Conservation (phyloP, 495 filamentous ascomycete genomes). For the Penicillium soppii region DNA sequence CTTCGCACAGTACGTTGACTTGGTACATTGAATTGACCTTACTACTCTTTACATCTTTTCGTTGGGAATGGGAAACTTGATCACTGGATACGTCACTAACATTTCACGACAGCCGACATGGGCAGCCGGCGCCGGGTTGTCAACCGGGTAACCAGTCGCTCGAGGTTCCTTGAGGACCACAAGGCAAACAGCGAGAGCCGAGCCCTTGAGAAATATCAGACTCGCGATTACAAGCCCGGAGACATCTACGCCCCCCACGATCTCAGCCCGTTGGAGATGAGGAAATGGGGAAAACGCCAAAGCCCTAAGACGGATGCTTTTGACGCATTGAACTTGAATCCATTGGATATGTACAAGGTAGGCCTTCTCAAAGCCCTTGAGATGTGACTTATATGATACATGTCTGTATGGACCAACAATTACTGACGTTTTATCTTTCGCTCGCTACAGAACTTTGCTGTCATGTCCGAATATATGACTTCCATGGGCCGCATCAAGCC, state of each 20-base stretch:
- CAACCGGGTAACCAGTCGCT: conserved; percentile 31
- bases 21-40: background rate
- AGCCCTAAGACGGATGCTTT: conserved; percentile 64
- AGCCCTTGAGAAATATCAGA: conserved; percentile 36
- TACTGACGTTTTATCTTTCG: conserved; percentile 7
- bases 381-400: background rate
- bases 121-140: conserved; percentile 22
- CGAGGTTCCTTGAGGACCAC: conserved; percentile 40
- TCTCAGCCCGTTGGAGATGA: conserved; percentile 70
- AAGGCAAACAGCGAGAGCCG: conserved; percentile 38
- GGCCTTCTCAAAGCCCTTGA: conserved; percentile 14
- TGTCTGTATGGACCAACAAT: background rate
- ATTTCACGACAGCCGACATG: conserved; percentile 14
- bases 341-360: conserved; percentile 82
- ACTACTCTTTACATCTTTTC: background rate
- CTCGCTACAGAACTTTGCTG: conserved; percentile 75
- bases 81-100: background rate
- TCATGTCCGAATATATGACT: conserved; percentile 89
- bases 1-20: conserved; percentile 23
- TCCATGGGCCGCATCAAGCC: conserved; percentile 82
- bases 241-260: conserved; percentile 93
- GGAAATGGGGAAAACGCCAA: conserved; percentile 58
- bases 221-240: conserved; percentile 65
- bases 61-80: background rate
- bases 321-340: conserved; percentile 78